Evolutionary conservation across 495 filamentous ascomycete genomes (phyloP).

Genomic region (Stereocaulon alpinum): DNA sequence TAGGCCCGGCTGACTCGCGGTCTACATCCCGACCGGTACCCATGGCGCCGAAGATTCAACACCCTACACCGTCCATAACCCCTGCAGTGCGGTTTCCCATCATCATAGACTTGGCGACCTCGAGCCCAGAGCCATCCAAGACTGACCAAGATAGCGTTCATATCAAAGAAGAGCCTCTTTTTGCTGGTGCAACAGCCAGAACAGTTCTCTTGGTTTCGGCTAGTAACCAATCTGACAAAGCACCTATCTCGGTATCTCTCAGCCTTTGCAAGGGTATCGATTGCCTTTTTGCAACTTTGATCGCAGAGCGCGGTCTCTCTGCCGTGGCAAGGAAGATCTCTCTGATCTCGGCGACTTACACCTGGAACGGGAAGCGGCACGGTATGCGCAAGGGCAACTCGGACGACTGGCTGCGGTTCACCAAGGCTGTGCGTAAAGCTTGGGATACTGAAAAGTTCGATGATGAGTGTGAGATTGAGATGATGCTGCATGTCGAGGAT

Average conservation of each 20-base stretch:
- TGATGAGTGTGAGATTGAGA: conserved; percentile 5
- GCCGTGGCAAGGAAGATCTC: neutral
- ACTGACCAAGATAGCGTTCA: too few relatives aligned
- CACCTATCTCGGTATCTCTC: conserved; percentile 3
- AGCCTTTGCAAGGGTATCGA: neutral
- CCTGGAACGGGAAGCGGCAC: conserved; percentile 2
- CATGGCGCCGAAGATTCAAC: too few relatives aligned
- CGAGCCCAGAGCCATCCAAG: too few relatives aligned
- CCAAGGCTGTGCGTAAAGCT: neutral
- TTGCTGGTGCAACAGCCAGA: neutral
- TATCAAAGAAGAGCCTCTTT: neutral
- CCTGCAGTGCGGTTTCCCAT: too few relatives aligned
- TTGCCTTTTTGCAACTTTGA: neutral
- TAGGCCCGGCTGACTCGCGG: too few relatives aligned
- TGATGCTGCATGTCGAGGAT: conserved; percentile 3
- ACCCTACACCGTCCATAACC: too few relatives aligned
- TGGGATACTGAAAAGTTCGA: neutral
- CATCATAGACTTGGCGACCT: too few relatives aligned
- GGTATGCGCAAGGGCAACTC: neutral
- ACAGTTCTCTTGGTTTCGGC: neutral
- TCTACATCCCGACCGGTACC: too few relatives aligned
- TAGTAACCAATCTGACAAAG: neutral
- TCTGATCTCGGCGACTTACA: neutral
- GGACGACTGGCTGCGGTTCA: conserved; percentile 3
- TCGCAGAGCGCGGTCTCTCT: neutral